Evolutionary conservation across 805 yeast species (phyloP), one percentile per base, ranked within the genome.

Genomic region (Cephaloascus albidus): DNA sequence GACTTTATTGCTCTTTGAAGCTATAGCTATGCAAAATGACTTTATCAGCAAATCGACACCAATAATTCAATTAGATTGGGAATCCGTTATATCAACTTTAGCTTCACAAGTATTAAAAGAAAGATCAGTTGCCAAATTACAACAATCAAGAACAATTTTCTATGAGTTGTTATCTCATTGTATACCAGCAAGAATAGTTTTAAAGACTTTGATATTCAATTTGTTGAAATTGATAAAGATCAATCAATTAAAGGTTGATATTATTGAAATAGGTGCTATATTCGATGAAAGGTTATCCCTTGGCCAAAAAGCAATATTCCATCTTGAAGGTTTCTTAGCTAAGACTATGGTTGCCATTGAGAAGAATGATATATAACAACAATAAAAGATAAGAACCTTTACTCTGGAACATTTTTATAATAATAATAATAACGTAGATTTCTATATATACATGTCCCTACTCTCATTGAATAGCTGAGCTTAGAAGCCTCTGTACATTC

Each of bases 251-350:
- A 70, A 73, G 35, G 43, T 57, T n/a, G 64, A 58, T 4, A 63
- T 85, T 28, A 74, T 84, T 10, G 72, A 72, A 6, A 60, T 77
- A 4, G 81, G 83, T 2, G 74, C 95, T 2, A 53, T 68, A 1
- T 81, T 76, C 50, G 98, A 93, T 54, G 96, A 93, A 51, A 73
- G 98, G 41, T 68, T 93, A 43, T 76, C 88, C 42, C 62, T 84
- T 42, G 98, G 97, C 2, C 74, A 75, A 43, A 93, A 93, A 58
- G 85, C 88, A 31, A 90, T 93, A 10, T 93, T 86, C 60, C 98
- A 93, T 61, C 62, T 93, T 40, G 98, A 93, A 63, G 98, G 97
- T 1, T 93, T 87, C 54, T 74, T 85, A 16, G 96, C 97, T 1
- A 81, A 76, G 54, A 76, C 79, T 2, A 90, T 93, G 97, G 84